Conservation (phyloP, 495 filamentous ascomycete species). For the Penicilliopsis zonata region DNA sequence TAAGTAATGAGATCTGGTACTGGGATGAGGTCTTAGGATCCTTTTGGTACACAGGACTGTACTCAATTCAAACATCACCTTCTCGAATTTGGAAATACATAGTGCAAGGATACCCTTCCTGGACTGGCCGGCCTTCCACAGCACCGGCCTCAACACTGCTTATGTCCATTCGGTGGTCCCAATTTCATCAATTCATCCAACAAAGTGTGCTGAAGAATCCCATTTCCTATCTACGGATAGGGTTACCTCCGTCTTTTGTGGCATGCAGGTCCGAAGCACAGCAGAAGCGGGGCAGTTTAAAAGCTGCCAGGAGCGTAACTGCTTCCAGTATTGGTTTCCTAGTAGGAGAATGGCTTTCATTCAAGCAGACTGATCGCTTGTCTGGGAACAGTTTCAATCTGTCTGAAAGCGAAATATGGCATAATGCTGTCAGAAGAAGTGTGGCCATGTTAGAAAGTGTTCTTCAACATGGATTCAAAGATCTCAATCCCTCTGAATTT, state of each 20-base stretch:
- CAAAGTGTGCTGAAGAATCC: constrained; percentile 55
- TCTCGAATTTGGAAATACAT: constrained; percentile 54
- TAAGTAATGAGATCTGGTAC: constrained; percentile 80
- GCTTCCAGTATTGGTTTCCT: constrained; percentile 81
- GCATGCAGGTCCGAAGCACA: constrained; percentile 56
- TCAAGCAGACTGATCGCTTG: constrained; percentile 32
- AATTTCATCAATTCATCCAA: constrained; percentile 71
- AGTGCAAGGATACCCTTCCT: constrained; percentile 49
- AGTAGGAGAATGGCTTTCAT: constrained; percentile 65
- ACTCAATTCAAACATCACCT: constrained; percentile 74
- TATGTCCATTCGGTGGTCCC: constrained; percentile 39
- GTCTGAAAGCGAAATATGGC: constrained; percentile 51
- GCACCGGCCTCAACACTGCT: constrained; percentile 1
- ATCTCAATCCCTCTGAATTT: constrained; percentile 52
- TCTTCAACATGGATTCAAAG: constrained; percentile 27
- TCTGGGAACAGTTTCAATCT: constrained; percentile 19
- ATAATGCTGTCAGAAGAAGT: constrained; percentile 53
- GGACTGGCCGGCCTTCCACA: constrained; percentile 19
- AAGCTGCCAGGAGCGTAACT: constrained; percentile 57
- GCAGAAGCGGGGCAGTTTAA: constrained; percentile 54
- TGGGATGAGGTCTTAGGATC: constrained; percentile 80
- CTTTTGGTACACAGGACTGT: constrained; percentile 56
- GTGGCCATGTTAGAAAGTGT: constrained; percentile 74
- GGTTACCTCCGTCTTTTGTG: constrained; percentile 58
- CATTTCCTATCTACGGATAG: constrained; percentile 40